These are phyloP conservation scores for Microthlaspi erraticum DNA, from an alignment of 345 rosid genomes.

Conservation along the genomic window DNA sequence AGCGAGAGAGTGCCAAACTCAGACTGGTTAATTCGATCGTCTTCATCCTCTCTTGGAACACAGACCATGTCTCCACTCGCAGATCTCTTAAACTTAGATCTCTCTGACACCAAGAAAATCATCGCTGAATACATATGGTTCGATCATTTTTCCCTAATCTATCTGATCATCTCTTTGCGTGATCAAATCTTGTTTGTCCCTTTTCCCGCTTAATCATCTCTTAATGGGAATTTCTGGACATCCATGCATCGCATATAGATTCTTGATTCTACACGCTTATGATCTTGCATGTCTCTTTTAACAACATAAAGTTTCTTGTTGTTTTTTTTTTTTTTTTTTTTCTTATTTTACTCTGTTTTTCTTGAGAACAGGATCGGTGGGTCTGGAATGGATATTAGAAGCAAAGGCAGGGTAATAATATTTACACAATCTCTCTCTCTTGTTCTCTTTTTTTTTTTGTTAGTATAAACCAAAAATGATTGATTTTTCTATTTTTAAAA, in stretches of 20 bases:
- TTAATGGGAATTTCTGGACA: neutral
- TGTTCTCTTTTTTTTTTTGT: neutral
- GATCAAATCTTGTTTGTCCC: neutral
- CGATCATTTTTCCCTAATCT: neutral
- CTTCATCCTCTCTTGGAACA: neutral
- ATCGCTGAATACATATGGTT: slow-evolving; percentile 97
- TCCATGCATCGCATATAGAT: slow-evolving; percentile 9
- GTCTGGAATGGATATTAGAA: slow-evolving; percentile 73
- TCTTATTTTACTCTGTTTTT: neutral
- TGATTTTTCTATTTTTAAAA: neutral
- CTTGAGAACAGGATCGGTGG: slow-evolving; percentile 81
- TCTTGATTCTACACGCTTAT: neutral
- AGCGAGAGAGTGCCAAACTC: slow-evolving; percentile 5
- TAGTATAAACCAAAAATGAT: neutral
- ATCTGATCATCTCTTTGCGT: neutral
- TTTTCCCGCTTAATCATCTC: neutral
- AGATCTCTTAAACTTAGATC: slow-evolving; percentile 67
- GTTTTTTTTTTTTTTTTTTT: neutral
- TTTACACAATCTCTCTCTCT: neutral
- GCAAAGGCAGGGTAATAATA: slow-evolving; percentile 78
- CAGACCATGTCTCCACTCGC: slow-evolving; percentile 29
- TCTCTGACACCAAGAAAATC: slow-evolving; percentile 70
- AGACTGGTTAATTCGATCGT: neutral
- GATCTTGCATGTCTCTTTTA: slow-evolving; percentile 28
- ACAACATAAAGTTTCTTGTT: neutral